Evolutionary conservation across 441 rosid genomes (phyloP).

Genomic region (Pelargonium australe): DNA sequence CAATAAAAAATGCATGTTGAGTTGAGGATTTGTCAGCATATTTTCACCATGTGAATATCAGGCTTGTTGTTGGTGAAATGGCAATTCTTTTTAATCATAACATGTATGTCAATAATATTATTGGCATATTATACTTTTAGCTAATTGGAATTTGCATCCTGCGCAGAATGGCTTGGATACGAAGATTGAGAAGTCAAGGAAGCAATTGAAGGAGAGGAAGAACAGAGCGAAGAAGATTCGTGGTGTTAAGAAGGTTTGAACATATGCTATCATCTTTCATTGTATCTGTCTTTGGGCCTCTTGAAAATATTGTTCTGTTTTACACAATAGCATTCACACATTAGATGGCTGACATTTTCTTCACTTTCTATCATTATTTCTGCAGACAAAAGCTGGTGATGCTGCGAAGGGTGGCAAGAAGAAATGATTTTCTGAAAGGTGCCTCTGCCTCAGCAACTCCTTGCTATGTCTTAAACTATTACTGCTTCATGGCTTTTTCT

Average conservation of each 20-base stretch:
- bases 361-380: not conserved
- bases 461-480: not conserved
- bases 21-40: not conserved
- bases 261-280: not conserved
- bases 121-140: not conserved
- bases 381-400: constrained; percentile 39
- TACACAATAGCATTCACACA: not conserved
- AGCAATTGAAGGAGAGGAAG: constrained; percentile 10
- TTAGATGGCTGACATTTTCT: not conserved
- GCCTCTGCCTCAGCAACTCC: not conserved
- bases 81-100: not conserved
- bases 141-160: not conserved
- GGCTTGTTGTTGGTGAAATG: not conserved
- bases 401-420: constrained; percentile 31
- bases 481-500: too few species aligned
- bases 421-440: constrained; percentile 16
- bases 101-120: not conserved
- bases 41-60: not conserved
- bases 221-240: constrained; percentile 10
- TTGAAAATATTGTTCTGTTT: too few species aligned
- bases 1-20: not conserved
- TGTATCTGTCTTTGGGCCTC: too few species aligned
- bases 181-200: constrained; percentile 9
- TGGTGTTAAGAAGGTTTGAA: constrained; percentile 8
- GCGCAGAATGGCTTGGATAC: constrained; percentile 7